phyloP scores from a whole-genome alignment of 129 eudicot genomes.

The Cynara cardunculus region DNA sequence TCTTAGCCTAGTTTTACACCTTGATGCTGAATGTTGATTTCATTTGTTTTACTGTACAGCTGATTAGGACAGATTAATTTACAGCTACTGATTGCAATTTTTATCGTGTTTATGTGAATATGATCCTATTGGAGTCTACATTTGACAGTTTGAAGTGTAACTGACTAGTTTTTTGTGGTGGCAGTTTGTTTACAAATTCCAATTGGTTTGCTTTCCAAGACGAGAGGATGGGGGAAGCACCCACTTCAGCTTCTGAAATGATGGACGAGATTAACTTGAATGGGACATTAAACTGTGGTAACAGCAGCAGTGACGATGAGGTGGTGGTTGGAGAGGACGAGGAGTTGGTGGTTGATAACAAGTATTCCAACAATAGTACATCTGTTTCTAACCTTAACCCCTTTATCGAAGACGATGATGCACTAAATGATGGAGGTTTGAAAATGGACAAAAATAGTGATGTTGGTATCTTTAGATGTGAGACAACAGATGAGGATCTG shows the following conservation, averaged over 20 bases:
- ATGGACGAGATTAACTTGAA: constrained; percentile 66
- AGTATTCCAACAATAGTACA: constrained; percentile 33
- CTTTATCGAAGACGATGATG: constrained; percentile 10
- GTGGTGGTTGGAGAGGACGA: constrained; percentile 84
- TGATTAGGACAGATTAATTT: not conserved
- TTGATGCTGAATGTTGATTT: not conserved
- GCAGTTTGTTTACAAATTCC: constrained; percentile 91
- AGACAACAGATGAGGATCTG: constrained; percentile 55
- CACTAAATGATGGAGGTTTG: constrained; percentile 5
- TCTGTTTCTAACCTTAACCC: constrained; percentile 24
- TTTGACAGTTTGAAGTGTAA: not conserved
- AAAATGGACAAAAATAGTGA: constrained; percentile 25
- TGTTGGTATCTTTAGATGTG: constrained; percentile 35
- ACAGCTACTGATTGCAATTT: not conserved
- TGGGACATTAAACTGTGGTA: constrained; percentile 48
- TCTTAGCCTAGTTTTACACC: not conserved
- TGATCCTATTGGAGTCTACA: not conserved
- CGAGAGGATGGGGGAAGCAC: constrained; percentile 39
- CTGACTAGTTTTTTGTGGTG: not conserved
- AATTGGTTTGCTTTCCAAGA: constrained; percentile 96
- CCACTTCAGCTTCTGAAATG: constrained; percentile 47
- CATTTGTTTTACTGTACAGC: not conserved
- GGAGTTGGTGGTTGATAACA: constrained; percentile 45
- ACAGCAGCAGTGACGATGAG: constrained; percentile 69
- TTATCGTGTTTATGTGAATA: not conserved